Percentiles rank a stretch among this genome's conserved stretches.
Evolutionary conservation across 345 rosid species (phyloP).

Genomic region (Gossypium turneri): DNA sequence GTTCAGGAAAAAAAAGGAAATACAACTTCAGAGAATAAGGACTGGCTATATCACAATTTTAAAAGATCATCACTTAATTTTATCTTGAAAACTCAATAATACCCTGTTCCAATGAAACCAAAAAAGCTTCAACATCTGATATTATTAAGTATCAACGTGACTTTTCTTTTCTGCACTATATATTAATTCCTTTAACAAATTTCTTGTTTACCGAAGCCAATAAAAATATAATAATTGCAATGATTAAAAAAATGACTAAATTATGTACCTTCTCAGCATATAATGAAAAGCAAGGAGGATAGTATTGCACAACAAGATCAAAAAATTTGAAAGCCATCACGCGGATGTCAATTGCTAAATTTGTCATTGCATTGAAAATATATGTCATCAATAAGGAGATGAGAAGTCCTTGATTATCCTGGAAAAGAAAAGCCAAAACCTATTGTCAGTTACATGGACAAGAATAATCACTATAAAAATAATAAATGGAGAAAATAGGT

Average conservation of each 20-base stretch:
- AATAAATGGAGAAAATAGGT: not conserved
- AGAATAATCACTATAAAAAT: not conserved
- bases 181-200: not conserved
- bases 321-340: constrained; percentile 81
- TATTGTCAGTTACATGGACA: constrained; percentile 22
- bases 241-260: not conserved
- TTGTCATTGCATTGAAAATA: constrained; percentile 74
- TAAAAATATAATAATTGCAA: not conserved
- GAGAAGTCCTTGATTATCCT: constrained; percentile 73
- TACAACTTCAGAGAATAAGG: not conserved
- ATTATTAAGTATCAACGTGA: not conserved
- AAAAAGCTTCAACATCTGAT: not conserved
- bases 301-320: constrained; percentile 58
- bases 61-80: not conserved
- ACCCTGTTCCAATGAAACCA: not conserved
- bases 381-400: constrained; percentile 69
- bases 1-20: not conserved
- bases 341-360: constrained; percentile 70
- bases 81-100: not conserved
- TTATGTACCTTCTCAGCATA: constrained; percentile 69
- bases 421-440: constrained; percentile 28
- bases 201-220: not conserved
- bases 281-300: constrained; percentile 59
- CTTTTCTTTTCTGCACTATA: not conserved
- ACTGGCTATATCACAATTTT: not conserved